A percentile compares a stretch with the other conserved stretches of the same genome.
Conservation (phyloP, 495 filamentous ascomycete genomes). For the Margaritispora aquatica region DNA sequence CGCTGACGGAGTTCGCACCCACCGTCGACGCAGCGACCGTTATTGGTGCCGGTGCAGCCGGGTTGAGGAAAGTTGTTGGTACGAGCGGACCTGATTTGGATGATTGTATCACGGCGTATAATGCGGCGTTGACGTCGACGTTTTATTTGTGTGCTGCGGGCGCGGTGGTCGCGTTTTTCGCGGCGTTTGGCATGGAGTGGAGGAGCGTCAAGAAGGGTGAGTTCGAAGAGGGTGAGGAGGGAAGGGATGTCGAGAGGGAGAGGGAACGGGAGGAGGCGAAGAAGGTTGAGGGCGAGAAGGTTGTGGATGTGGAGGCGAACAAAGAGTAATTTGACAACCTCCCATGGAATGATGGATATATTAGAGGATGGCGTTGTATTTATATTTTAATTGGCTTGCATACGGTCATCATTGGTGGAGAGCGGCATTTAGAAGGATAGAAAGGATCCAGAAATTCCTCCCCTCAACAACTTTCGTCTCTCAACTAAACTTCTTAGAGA, state of each 20-base stretch:
- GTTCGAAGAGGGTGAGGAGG: background rate
- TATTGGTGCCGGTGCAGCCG: slow-evolving; percentile 43
- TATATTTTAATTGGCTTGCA: too few relatives aligned
- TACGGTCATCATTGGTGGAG: too few relatives aligned
- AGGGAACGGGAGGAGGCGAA: background rate
- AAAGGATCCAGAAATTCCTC: too few relatives aligned
- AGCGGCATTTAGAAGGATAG: too few relatives aligned
- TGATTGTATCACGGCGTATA: slow-evolving; percentile 8
- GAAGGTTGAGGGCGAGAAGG: background rate
- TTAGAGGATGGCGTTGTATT: too few relatives aligned
- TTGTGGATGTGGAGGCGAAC: background rate
- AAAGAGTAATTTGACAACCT: background rate
- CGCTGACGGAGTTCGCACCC: slow-evolving; percentile 32
- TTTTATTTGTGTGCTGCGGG: slow-evolving; percentile 11
- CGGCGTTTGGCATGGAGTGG: slow-evolving; percentile 18
- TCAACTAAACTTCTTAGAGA: too few relatives aligned
- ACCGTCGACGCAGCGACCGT: slow-evolving; percentile 34
- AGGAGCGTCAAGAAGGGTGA: slow-evolving; percentile 13
- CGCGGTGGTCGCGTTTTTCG: slow-evolving; percentile 5
- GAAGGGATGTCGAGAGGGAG: background rate
- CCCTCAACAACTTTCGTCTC: too few relatives aligned
- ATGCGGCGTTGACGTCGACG: slow-evolving; percentile 8
- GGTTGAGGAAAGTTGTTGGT: slow-evolving; percentile 40
- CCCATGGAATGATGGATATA: too few relatives aligned
- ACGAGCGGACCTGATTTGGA: background rate